Conservation (phyloP, 257 asterid genomes). For the Rubia yunnanensis region DNA sequence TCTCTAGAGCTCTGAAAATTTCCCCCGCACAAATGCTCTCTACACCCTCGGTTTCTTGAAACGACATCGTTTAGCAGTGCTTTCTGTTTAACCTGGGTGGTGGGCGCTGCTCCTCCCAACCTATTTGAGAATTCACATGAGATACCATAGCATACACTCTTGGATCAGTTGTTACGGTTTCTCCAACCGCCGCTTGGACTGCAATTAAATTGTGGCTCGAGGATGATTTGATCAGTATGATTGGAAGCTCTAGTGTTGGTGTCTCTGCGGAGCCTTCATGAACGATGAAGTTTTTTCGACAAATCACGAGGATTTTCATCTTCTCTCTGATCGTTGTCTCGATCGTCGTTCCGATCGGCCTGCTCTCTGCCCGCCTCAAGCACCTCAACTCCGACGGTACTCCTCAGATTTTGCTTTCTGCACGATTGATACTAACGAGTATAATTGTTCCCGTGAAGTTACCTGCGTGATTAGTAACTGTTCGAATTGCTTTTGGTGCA, state of each 20-base stretch:
- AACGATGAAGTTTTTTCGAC: constrained; percentile 63
- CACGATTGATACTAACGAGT: neutral
- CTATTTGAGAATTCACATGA: constrained; percentile 2
- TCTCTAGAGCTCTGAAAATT: too few species aligned
- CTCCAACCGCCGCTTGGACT: constrained; percentile 1
- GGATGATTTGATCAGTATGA: neutral
- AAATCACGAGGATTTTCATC: constrained; percentile 74
- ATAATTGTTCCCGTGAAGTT: neutral
- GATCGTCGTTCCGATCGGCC: constrained; percentile 46
- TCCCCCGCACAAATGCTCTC: too few species aligned
- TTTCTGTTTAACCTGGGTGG: too few species aligned
- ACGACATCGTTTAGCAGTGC: too few species aligned
- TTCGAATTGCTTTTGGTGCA: constrained; percentile 29
- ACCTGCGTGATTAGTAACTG: constrained; percentile 1
- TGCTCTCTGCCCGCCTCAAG: constrained; percentile 52
- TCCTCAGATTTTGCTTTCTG: neutral
- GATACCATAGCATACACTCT: constrained; percentile 13
- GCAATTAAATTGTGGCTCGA: neutral
- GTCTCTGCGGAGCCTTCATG: constrained; percentile 22
- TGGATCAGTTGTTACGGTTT: neutral
- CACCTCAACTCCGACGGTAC: too few species aligned
- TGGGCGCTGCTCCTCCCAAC: too few species aligned
- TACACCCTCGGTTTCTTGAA: too few species aligned
- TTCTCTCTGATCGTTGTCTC: constrained; percentile 66
- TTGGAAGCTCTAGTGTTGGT: constrained; percentile 11